These are phyloP conservation scores for Alternaria gaisen DNA, from an alignment of 2,329 filamentous ascomycete species.

Conservation along the genomic window DNA sequence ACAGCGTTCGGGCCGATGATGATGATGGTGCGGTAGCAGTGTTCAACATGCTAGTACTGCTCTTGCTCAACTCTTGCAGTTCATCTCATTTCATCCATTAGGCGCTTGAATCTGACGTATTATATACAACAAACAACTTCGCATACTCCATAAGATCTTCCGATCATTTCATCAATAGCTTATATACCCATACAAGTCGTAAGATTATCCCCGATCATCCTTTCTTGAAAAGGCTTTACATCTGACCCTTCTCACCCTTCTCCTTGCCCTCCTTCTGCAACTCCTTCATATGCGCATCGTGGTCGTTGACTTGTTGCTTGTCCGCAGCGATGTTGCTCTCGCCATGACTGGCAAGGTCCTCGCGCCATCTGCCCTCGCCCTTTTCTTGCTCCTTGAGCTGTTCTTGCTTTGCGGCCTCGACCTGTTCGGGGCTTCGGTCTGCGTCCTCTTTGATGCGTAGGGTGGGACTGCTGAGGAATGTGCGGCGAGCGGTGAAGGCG, in stretches of 20 bases:
- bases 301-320: slow-evolving; percentile 53
- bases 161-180: no score
- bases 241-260: slow-evolving; percentile 51
- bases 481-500: slow-evolving; percentile 24
- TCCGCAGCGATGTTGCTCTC: slow-evolving; percentile 56
- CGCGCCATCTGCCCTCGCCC: slow-evolving; percentile 55
- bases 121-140: background rate
- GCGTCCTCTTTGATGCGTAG: slow-evolving; percentile 54
- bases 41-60: background rate
- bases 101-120: background rate
- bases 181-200: background rate
- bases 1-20: background rate
- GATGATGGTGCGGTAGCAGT: background rate
- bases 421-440: slow-evolving; percentile 49
- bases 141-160: no score
- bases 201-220: background rate
- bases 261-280: slow-evolving; percentile 56
- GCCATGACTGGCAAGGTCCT: slow-evolving; percentile 53
- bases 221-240: slow-evolving; percentile 14
- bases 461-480: slow-evolving; percentile 43
- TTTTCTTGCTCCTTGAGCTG: slow-evolving; percentile 55
- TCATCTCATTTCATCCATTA: rapidly evolving
- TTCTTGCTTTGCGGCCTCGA: slow-evolving; percentile 56
- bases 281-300: slow-evolving; percentile 54
- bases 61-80: background rate